Percentiles rank a stretch among this genome's conserved stretches.
phyloP scores from a whole-genome alignment of 1,284 basidiomycete genomes.

The Leccinum huronense region DNA sequence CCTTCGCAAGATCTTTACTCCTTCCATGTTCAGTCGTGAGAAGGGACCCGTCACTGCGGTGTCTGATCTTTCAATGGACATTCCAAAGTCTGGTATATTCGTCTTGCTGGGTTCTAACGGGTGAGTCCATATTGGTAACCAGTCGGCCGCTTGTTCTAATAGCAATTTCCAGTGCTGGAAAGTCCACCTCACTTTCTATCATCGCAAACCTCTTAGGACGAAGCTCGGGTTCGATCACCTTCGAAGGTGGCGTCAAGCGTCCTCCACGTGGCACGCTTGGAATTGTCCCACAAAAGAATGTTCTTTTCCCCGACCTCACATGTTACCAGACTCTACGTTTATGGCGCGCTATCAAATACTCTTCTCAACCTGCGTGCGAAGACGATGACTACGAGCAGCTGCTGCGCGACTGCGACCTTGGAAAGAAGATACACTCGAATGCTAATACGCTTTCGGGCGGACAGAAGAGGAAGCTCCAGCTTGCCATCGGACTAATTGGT shows the following conservation, averaged over 20 bases:
- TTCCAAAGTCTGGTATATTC: conserved; percentile 70
- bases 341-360: conserved; percentile 73
- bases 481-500: conserved; percentile 75
- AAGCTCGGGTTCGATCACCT: conserved; percentile 59
- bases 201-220: conserved; percentile 61
- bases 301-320: conserved; percentile 74
- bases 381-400: conserved; percentile 56
- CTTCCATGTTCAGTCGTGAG: conserved; percentile 40
- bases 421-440: conserved; percentile 63
- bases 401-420: conserved; percentile 69
- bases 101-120: conserved; percentile 75
- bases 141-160: conserved; percentile 8
- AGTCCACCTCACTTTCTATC: conserved; percentile 70
- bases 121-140: conserved; percentile 35
- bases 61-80: conserved; percentile 58
- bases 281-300: conserved; percentile 82
- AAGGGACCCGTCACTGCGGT: conserved; percentile 57
- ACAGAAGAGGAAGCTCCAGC: conserved; percentile 79
- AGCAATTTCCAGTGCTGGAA: conserved; percentile 59
- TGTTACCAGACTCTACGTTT: conserved; percentile 72
- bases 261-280: conserved; percentile 66
- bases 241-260: conserved; percentile 52
- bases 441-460: conserved; percentile 71
- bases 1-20: conserved; percentile 56
- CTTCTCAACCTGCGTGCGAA: conserved; percentile 38